phyloP scores from a whole-genome alignment of 2,329 filamentous ascomycete species.

The Aspergillus spinulosporus region DNA sequence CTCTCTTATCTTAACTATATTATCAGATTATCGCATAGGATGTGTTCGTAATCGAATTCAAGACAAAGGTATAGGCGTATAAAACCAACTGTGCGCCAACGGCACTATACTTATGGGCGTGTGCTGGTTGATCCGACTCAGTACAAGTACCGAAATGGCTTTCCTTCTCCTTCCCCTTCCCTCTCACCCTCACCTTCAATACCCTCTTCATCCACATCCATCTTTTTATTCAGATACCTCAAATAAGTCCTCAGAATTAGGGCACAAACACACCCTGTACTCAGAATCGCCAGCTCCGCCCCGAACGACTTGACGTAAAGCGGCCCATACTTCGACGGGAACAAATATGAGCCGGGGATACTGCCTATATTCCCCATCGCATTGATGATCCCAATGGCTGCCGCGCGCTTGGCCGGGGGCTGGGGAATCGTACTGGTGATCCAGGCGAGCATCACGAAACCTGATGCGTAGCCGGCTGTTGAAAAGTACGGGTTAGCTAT shows the following conservation, averaged over 20 bases:
- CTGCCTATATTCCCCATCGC: background rate
- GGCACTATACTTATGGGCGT: too few relatives aligned
- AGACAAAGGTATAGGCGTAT: too few relatives aligned
- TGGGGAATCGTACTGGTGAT: background rate
- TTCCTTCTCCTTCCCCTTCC: background rate
- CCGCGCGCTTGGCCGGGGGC: background rate
- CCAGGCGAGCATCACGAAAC: conserved; percentile 2
- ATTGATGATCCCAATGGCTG: background rate
- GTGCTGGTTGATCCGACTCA: background rate
- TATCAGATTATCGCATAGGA: too few relatives aligned
- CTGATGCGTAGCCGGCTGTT: background rate
- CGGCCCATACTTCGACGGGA: background rate
- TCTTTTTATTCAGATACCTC: background rate
- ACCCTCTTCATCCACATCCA: background rate
- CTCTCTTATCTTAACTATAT: background rate
- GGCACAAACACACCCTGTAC: background rate
- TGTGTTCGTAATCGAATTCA: too few relatives aligned
- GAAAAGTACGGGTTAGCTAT: background rate
- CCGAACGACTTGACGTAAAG: background rate
- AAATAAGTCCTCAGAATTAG: background rate
- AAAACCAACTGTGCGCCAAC: too few relatives aligned
- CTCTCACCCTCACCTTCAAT: background rate
- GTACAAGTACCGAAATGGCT: background rate
- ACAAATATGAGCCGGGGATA: background rate
- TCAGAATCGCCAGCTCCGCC: background rate